These are phyloP conservation scores for Curvularia hawaiiensis DNA, from an alignment of 2,329 filamentous ascomycete species.

Conservation along the genomic window DNA sequence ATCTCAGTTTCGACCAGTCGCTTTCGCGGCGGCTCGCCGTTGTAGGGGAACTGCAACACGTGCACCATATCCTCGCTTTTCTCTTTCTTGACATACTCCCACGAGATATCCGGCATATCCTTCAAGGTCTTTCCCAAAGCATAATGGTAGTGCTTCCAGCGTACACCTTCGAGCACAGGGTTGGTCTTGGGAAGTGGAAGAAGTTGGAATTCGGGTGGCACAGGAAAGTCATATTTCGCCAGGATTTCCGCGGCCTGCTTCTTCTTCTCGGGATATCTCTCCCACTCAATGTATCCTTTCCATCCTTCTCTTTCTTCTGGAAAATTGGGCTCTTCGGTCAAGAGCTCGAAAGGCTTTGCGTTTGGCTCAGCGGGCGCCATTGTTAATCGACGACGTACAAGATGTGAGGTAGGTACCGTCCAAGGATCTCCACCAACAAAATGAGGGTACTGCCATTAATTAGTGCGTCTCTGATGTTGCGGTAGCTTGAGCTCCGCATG, in stretches of 20 bases:
- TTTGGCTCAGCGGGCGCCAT: constrained; percentile 44
- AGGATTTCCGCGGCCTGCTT: constrained; percentile 62
- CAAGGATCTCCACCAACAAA: background rate
- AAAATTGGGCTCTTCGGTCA: constrained; percentile 43
- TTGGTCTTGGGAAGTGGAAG: constrained; percentile 51
- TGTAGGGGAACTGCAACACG: constrained; percentile 55
- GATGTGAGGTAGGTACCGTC: background rate
- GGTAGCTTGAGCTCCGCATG: constrained; percentile 10
- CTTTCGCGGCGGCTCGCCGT: constrained; percentile 54
- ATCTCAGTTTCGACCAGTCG: constrained; percentile 63
- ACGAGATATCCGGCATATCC: constrained; percentile 61
- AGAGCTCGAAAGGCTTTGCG: constrained; percentile 32
- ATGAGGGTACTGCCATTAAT: background rate
- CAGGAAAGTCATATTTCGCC: constrained; percentile 57
- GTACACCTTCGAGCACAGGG: constrained; percentile 51
- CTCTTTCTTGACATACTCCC: constrained; percentile 52
- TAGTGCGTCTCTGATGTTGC: background rate
- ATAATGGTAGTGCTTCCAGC: constrained; percentile 55
- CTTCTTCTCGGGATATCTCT: constrained; percentile 68
- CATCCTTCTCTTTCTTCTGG: constrained; percentile 53
- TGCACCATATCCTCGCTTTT: constrained; percentile 56
- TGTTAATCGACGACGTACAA: background rate
- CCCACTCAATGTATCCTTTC: constrained; percentile 60
- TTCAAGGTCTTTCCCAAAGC: constrained; percentile 48
- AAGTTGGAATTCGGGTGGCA: constrained; percentile 53